Evolutionary conservation across 331 rosid genomes (phyloP).

Genomic region (Telfairia occidentalis): DNA sequence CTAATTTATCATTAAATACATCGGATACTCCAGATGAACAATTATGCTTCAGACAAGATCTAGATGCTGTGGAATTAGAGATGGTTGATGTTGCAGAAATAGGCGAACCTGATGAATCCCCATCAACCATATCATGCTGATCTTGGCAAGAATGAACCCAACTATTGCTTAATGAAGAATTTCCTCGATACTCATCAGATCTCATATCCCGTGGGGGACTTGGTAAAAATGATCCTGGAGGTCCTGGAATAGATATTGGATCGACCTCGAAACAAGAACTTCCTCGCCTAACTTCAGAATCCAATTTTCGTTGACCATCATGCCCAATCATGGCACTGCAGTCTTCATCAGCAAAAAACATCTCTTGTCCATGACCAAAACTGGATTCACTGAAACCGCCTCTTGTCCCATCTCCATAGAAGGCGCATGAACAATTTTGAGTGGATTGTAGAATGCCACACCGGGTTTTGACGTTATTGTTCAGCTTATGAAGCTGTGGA

Average conservation of each 20-base stretch:
- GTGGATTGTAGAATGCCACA: conserved; percentile 15
- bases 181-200: conserved; percentile 45
- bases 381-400: conserved; percentile 17
- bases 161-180: conserved; percentile 42
- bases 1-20: conserved; percentile 19
- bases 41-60: conserved; percentile 19
- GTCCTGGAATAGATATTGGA: conserved; percentile 57
- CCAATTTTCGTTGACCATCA: conserved; percentile 22
- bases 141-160: conserved; percentile 43
- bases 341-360: conserved; percentile 25
- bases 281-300: conserved; percentile 26
- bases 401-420: conserved; percentile 18
- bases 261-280: conserved; percentile 29
- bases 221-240: conserved; percentile 56
- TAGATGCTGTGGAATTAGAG: conserved; percentile 28
- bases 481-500: conserved; percentile 15
- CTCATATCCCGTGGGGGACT: conserved; percentile 49
- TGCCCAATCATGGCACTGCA: conserved; percentile 26
- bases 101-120: conserved; percentile 44
- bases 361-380: conserved; percentile 21
- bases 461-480: conserved; percentile 5
- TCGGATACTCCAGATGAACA: conserved; percentile 22
- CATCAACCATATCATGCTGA: conserved; percentile 38
- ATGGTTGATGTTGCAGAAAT: conserved; percentile 38
- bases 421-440: conserved; percentile 15